phyloP scores from a whole-genome alignment of 2,329 filamentous ascomycete species.

The Fusarium sp. region DNA sequence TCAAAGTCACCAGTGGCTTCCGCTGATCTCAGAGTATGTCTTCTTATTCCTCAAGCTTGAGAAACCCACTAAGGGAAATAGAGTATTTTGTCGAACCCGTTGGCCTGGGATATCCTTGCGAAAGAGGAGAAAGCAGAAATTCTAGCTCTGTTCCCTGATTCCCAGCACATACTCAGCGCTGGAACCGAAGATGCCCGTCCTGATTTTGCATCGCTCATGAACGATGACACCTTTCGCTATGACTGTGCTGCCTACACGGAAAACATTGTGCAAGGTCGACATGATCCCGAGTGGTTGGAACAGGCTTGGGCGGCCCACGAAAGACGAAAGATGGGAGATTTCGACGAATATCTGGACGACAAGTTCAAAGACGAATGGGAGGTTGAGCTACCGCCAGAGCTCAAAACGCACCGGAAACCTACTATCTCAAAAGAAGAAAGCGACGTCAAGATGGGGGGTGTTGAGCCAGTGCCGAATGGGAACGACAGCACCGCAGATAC shows the following conservation, averaged over 20 bases:
- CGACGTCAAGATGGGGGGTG: slow-evolving; percentile 32
- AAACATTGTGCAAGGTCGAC: slow-evolving; percentile 61
- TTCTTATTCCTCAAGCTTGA: background rate
- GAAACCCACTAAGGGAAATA: slow-evolving; percentile 32
- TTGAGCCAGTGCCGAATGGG: slow-evolving; percentile 6
- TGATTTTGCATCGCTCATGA: slow-evolving; percentile 59
- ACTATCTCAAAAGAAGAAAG: slow-evolving; percentile 5
- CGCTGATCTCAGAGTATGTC: slow-evolving; percentile 54
- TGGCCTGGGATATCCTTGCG: slow-evolving; percentile 56
- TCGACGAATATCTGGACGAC: slow-evolving; percentile 61
- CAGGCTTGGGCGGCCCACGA: slow-evolving; percentile 66
- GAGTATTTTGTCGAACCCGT: slow-evolving; percentile 55
- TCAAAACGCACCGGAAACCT: slow-evolving; percentile 41
- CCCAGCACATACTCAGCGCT: slow-evolving; percentile 54
- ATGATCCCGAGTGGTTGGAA: slow-evolving; percentile 66
- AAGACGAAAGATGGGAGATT: slow-evolving; percentile 62
- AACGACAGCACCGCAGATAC: background rate
- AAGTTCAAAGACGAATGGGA: slow-evolving; percentile 65
- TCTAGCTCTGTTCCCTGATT: slow-evolving; percentile 56
- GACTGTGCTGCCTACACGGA: slow-evolving; percentile 62
- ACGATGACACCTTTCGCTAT: slow-evolving; percentile 62
- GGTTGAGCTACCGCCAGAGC: slow-evolving; percentile 55
- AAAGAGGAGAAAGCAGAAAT: slow-evolving; percentile 54
- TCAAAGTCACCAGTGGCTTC: slow-evolving; percentile 56
- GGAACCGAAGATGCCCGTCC: slow-evolving; percentile 56